Percentiles rank a stretch among this genome's conserved stretches.
These are phyloP conservation scores for Limnanthes douglasii DNA, from an alignment of 345 rosid genomes.

Conservation along the genomic window DNA sequence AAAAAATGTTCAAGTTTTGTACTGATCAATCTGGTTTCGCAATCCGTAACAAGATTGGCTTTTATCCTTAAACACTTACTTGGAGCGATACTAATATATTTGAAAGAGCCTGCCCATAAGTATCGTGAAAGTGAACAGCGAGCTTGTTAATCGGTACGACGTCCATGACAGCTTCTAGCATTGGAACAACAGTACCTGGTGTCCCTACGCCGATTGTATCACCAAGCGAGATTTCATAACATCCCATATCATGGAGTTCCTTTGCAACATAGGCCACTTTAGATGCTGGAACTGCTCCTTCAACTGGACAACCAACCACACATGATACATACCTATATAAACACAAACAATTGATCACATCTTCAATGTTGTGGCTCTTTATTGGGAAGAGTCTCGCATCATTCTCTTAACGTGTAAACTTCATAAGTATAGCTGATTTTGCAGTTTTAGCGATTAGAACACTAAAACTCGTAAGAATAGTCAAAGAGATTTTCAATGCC, in stretches of 20 bases:
- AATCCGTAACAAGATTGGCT: too few species aligned
- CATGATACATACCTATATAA: slow-evolving; percentile 99
- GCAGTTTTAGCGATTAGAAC: too few species aligned
- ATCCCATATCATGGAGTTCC: slow-evolving; percentile 84
- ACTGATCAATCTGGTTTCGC: too few species aligned
- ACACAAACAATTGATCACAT: too few species aligned
- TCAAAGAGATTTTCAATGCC: too few species aligned
- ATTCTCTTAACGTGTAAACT: too few species aligned
- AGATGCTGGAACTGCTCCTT: slow-evolving; percentile 53
- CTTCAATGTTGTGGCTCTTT: too few species aligned
- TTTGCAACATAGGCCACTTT: slow-evolving; percentile 86
- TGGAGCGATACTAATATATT: slow-evolving; percentile 81
- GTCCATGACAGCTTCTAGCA: slow-evolving; percentile 77
- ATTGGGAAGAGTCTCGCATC: too few species aligned
- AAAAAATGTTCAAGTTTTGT: too few species aligned
- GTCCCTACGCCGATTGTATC: slow-evolving; percentile 92
- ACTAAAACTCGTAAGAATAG: too few species aligned
- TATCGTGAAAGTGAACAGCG: slow-evolving; percentile 93
- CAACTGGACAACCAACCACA: slow-evolving; percentile 83
- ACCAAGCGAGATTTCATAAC: slow-evolving; percentile 82
- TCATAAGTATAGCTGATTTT: too few species aligned
- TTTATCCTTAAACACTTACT: slow-evolving; percentile 21
- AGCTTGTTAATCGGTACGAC: slow-evolving; percentile 67
- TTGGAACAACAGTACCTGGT: slow-evolving; percentile 81
- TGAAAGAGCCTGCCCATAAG: slow-evolving; percentile 89